Conservation (phyloP, 768 basidiomycete genomes). For the Leccinum subgranulosum region DNA sequence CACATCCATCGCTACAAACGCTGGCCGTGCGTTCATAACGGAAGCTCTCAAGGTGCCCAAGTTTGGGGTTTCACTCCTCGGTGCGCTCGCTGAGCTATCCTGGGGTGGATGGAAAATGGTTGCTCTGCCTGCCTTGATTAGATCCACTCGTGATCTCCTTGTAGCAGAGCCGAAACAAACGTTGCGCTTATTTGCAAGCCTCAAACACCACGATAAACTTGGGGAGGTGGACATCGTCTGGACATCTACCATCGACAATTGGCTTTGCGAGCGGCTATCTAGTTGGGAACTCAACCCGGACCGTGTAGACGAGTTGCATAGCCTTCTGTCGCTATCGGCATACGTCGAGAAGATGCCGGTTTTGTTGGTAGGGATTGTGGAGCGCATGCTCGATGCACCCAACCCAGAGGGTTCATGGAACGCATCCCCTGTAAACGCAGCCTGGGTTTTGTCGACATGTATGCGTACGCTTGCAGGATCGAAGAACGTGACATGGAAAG, state of each 20-base stretch:
- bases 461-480: constrained; percentile 46
- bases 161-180: constrained; percentile 41
- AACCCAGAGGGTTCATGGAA: constrained; percentile 31
- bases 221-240: constrained; percentile 56
- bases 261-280: constrained; percentile 43
- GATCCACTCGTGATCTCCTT: constrained; percentile 45
- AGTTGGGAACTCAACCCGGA: constrained; percentile 39
- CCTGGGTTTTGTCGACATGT: constrained; percentile 61
- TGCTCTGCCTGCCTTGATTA: constrained; percentile 57
- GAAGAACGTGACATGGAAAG: constrained; percentile 43
- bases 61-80: constrained; percentile 56
- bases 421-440: constrained; percentile 38
- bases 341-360: constrained; percentile 47
- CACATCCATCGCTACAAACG: constrained; percentile 32
- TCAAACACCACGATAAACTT: constrained; percentile 50
- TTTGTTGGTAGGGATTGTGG: constrained; percentile 41
- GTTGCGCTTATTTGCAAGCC: constrained; percentile 47
- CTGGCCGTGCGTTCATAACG: constrained; percentile 53
- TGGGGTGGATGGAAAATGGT: constrained; percentile 81
- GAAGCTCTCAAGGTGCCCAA: constrained; percentile 22
- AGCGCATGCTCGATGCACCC: constrained; percentile 32
- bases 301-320: constrained; percentile 45
- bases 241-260: constrained; percentile 51
- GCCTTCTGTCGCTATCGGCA: no score
- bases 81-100: constrained; percentile 56